Evolutionary conservation across 2,329 filamentous ascomycete genomes (phyloP).

Genomic region (Fusarium dlaminii): DNA sequence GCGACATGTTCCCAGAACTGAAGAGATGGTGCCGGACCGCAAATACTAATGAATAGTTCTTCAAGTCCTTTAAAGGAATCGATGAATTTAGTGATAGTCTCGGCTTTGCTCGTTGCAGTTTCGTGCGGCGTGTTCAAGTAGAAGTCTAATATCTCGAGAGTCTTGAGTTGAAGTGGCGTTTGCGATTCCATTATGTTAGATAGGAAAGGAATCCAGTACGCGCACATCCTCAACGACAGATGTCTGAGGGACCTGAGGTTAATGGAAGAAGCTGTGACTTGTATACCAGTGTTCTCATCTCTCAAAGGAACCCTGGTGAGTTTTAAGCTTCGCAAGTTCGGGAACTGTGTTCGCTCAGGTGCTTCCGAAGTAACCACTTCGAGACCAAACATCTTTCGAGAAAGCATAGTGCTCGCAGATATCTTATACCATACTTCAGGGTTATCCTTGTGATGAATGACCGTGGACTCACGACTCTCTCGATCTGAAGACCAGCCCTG

Average conservation of each 20-base stretch:
- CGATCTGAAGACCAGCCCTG: background rate
- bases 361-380: rapidly evolving
- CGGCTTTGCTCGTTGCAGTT: background rate
- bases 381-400: background rate
- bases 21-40: background rate
- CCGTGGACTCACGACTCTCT: background rate
- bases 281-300: background rate
- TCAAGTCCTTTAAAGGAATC: background rate
- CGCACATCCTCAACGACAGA: background rate
- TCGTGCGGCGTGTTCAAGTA: background rate
- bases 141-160: background rate
- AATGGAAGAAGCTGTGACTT: rapidly evolving
- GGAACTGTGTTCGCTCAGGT: rapidly evolving
- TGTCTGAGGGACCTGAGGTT: rapidly evolving
- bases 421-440: background rate
- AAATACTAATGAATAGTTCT: background rate
- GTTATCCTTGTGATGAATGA: rapidly evolving
- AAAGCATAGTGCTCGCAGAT: background rate
- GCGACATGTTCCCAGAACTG: background rate
- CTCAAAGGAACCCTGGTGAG: background rate
- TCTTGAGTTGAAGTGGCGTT: background rate
- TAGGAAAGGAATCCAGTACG: background rate
- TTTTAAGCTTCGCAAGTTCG: background rate
- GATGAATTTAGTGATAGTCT: rapidly evolving
- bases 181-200: rapidly evolving